Conservation (phyloP, 2,329 filamentous ascomycete species). For the Lasiodiplodia citricola region DNA sequence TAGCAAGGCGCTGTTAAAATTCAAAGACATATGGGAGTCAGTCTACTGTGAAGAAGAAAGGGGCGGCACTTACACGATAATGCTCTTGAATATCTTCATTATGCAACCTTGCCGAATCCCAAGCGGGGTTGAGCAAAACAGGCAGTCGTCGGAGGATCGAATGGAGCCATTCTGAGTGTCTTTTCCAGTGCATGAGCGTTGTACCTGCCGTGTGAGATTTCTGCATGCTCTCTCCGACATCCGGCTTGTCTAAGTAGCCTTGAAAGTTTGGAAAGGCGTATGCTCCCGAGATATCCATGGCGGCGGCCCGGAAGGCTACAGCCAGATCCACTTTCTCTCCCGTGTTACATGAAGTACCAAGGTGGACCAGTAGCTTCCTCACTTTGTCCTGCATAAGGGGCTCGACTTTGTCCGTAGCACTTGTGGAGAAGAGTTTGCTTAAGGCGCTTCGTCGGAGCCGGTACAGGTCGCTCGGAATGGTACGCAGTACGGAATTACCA, state of each 20-base stretch:
- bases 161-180: neutral
- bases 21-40: neutral
- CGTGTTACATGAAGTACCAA: slow-evolving; percentile 2
- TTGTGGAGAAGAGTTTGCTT: slow-evolving; percentile 27
- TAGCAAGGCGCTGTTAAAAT: neutral
- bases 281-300: neutral
- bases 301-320: neutral
- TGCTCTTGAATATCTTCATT: neutral
- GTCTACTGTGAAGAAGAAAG: no score
- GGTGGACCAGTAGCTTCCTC: slow-evolving; percentile 25
- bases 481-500: neutral
- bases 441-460: slow-evolving; percentile 29
- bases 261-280: neutral
- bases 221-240: neutral
- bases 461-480: slow-evolving; percentile 29
- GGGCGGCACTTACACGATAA: neutral
- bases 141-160: neutral
- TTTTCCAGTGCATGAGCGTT: slow-evolving; percentile 1
- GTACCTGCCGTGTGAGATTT: neutral
- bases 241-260: slow-evolving; percentile 2
- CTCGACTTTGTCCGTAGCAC: slow-evolving; percentile 22
- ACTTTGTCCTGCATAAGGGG: slow-evolving; percentile 26
- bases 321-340: neutral
- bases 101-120: neutral
- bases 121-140: neutral